Percentiles rank a stretch among this genome's conserved stretches.
Conservation (phyloP, 169 alveolate genomes). For the Miamiensis avidus region DNA sequence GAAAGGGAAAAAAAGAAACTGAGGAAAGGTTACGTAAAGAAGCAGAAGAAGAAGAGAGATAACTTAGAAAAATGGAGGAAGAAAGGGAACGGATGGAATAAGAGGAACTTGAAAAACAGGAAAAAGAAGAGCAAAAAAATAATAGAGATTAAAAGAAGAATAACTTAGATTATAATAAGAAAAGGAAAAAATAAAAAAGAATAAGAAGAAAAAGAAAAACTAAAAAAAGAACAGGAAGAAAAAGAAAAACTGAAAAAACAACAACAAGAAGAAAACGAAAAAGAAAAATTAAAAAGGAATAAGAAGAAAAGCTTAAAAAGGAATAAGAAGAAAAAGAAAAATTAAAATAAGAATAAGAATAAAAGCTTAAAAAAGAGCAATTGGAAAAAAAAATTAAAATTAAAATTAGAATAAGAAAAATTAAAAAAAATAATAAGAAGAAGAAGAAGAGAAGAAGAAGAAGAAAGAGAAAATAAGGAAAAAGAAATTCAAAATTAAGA, state of each 20-base stretch:
- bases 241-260: slow-evolving; percentile 7
- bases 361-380: no score
- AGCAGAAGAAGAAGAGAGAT: no score
- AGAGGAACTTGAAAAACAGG: background rate
- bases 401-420: background rate
- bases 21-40: background rate
- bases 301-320: slow-evolving; percentile 5
- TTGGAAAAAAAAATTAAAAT: background rate
- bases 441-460: background rate
- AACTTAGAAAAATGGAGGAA: background rate
- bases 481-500: no score
- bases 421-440: background rate
- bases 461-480: background rate
- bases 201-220: slow-evolving; percentile 4
- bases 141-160: background rate
- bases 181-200: background rate
- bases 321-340: slow-evolving; percentile 6
- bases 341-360: background rate
- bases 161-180: background rate
- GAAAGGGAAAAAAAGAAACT: background rate
- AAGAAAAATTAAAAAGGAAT: background rate
- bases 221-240: slow-evolving; percentile 1
- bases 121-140: background rate
- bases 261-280: slow-evolving; percentile 14
- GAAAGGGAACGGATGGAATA: background rate